A percentile compares a stretch with the other conserved stretches of the same genome.
phyloP scores from a whole-genome alignment of 1,284 basidiomycete genomes.

The Cryptococcus hybrid region DNA sequence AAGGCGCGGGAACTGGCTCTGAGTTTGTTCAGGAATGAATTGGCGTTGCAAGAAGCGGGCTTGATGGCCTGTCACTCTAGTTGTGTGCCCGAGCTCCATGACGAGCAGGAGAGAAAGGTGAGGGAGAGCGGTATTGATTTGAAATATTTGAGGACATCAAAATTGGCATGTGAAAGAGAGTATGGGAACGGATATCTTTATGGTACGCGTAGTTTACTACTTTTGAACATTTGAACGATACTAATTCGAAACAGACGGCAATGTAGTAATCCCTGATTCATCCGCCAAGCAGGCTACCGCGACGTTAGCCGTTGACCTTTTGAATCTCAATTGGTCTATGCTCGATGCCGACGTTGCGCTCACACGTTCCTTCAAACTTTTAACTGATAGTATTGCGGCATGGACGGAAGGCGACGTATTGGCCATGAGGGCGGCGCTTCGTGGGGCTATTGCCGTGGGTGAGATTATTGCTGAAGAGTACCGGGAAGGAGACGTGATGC shows the following conservation, averaged over 20 bases:
- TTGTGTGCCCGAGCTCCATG: constrained; percentile 40
- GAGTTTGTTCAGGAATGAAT: constrained; percentile 42
- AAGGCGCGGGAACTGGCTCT: constrained; percentile 32
- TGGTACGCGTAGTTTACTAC: constrained; percentile 24
- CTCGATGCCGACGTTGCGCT: constrained; percentile 73
- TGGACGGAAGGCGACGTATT: constrained; percentile 61
- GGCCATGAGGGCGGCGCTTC: constrained; percentile 60
- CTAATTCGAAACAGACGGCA: constrained; percentile 22
- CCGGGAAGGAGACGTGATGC: constrained; percentile 79
- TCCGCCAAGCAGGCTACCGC: constrained; percentile 47
- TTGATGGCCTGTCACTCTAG: constrained; percentile 27
- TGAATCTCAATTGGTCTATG: constrained; percentile 66
- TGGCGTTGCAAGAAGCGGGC: constrained; percentile 35
- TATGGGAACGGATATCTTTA: constrained; percentile 81
- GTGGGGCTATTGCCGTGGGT: constrained; percentile 64
- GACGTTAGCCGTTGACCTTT: constrained; percentile 46
- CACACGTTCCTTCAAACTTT: constrained; percentile 72
- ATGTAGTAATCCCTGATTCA: constrained; percentile 34
- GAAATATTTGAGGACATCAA: constrained; percentile 58
- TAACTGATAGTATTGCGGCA: constrained; percentile 65
- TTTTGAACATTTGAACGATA: background rate
- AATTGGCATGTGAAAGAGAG: constrained; percentile 64
- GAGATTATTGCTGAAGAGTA: constrained; percentile 66
- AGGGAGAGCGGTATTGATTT: constrained; percentile 37
- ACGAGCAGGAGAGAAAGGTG: constrained; percentile 24